Base-by-base conservation (phyloP, 2,329 filamentous ascomycete genomes). In the Paecilomyces sp. region DNA sequence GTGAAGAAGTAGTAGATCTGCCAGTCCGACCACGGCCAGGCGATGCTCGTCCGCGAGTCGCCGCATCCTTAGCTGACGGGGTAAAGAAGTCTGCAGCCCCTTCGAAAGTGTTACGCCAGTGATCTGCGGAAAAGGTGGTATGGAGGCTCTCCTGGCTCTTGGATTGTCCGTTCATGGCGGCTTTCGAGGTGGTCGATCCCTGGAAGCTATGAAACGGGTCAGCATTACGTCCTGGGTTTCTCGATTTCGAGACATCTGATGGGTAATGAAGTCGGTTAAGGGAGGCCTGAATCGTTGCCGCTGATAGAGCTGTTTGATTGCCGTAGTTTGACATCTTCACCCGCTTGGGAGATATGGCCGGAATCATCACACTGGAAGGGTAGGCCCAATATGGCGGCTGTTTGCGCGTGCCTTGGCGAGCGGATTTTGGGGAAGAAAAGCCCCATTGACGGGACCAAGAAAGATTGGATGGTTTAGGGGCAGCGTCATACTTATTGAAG, bases 71-170 rank as follows among this genome's bases (percentile, higher is more conserved):
- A 57, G 67, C 68, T 12, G 63, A 65, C 8, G 71, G 60, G 3
- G 67, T 68, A 47, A 79, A 74, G 58, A 76, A 74, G 18, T 74
- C 71, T 30, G 73, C 69, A 2, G 64, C 62, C 8, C 64, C 60
- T n/a, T 67, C 66, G 57, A 78, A 68, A 53, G 71, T 72, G 55
- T 70, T 70, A 55, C 72, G 68, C 76, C 76, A 79, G 22, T 76
- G 74, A 12, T 71, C 70, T 0, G 76, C 74, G 4, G 75, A 76
- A 55, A 80, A 80, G 54, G 72, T 72, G 33, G 74, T 74, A 30
- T 72, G 72, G 25, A 69, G 62, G 53, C 66, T 67, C 31, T 71
- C 70, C 57, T 75, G 67, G 58, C 69, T 74, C 50, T 70, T 75
- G 36, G 68, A 68, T 18, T 65, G 58, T 36, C 66, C 60, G 57